phyloP scores from a whole-genome alignment of 2,329 filamentous ascomycete species.

The Arthrobotrys entomopaga region DNA sequence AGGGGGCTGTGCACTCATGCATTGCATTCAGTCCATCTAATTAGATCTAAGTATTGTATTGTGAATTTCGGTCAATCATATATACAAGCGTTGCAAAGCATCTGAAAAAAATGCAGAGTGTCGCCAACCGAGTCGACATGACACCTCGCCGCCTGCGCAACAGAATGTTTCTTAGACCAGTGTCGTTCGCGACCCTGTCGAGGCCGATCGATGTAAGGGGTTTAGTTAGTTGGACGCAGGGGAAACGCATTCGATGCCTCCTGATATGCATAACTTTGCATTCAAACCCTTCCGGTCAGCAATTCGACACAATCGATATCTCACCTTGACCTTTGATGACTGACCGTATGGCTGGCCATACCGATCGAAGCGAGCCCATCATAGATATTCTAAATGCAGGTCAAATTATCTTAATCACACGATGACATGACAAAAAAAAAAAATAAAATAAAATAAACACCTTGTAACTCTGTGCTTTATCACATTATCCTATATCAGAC shows the following conservation, averaged over 20 bases:
- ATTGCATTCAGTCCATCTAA: neutral
- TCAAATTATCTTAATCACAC: neutral
- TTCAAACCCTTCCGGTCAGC: constrained; percentile 11
- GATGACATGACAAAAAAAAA: too few species aligned
- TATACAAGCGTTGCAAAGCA: too few species aligned
- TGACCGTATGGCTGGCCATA: too few species aligned
- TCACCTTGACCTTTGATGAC: too few species aligned
- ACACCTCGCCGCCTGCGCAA: neutral
- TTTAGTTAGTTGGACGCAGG: constrained; percentile 9
- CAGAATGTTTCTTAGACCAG: too few species aligned
- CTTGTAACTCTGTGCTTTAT: neutral
- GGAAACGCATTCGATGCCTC: neutral
- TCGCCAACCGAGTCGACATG: constrained; percentile 6
- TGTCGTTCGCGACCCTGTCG: too few species aligned
- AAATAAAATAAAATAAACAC: neutral
- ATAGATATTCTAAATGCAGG: too few species aligned
- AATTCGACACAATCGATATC: constrained; percentile 11
- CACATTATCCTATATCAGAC: neutral
- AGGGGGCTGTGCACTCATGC: constrained; percentile 11
- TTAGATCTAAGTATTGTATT: too few species aligned
- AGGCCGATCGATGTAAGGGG: constrained; percentile 1
- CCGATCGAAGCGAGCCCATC: too few species aligned
- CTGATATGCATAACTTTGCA: neutral
- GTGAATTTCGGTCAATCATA: too few species aligned
- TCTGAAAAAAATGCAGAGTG: too few species aligned